A percentile compares a stretch with the other conserved stretches of the same genome.
phyloP scores from a whole-genome alignment of 1,284 basidiomycete species.

The Spongiforma sp. region DNA sequence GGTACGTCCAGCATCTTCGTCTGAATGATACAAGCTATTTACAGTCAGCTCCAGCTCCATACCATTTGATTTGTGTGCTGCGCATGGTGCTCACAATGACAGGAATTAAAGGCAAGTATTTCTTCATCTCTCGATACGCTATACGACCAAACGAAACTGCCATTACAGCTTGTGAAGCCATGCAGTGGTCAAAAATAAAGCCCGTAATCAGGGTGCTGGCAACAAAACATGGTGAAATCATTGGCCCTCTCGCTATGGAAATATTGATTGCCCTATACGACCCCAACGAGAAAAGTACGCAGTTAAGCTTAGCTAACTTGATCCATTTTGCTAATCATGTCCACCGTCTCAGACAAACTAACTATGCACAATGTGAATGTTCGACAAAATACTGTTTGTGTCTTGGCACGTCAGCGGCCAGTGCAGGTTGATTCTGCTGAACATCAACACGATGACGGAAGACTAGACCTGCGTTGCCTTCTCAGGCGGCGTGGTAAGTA shows the following conservation, averaged over 20 bases:
- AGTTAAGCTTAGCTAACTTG: background rate
- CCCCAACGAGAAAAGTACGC: background rate
- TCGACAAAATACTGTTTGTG: no score
- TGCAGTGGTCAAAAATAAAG: constrained; percentile 10
- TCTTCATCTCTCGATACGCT: no score
- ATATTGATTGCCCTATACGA: constrained; percentile 19
- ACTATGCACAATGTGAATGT: constrained; percentile 1
- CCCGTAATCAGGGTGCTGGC: constrained; percentile 23
- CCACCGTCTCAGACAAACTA: constrained; percentile 10
- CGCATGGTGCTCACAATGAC: constrained; percentile 24
- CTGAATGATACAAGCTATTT: background rate
- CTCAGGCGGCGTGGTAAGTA: constrained; percentile 21
- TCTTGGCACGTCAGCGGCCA: no score
- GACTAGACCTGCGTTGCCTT: no score
- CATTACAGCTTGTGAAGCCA: constrained; percentile 1
- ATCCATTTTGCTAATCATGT: background rate
- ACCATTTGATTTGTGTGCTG: constrained; percentile 18
- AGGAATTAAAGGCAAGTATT: constrained; percentile 17
- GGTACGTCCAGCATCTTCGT: constrained; percentile 1
- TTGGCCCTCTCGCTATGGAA: constrained; percentile 29
- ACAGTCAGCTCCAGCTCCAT: constrained; percentile 9
- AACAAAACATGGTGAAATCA: background rate
- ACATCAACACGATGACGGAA: no score
- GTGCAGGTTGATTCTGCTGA: no score
- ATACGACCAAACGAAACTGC: background rate